Percentiles rank a stretch among this genome's conserved stretches.
phyloP scores from a whole-genome alignment of 1,284 basidiomycete species.

The Ustilago vetiveriae region DNA sequence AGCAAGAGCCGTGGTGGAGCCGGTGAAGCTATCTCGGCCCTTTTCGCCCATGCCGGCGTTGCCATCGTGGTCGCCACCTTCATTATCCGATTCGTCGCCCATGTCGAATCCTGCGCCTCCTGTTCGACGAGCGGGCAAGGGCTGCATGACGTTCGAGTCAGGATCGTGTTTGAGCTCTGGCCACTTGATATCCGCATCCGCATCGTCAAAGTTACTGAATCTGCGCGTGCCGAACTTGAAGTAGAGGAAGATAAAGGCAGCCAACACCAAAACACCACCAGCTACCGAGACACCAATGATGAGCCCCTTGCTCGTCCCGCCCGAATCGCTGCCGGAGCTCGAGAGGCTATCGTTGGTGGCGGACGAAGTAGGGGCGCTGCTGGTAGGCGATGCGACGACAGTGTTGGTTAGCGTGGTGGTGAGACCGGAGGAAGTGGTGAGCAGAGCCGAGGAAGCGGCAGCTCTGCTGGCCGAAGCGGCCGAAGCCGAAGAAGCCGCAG shows the following conservation, averaged over 20 bases:
- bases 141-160: slow-evolving; percentile 56
- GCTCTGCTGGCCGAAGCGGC: slow-evolving; percentile 24
- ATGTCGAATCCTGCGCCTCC: slow-evolving; percentile 66
- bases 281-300: slow-evolving; percentile 63
- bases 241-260: slow-evolving; percentile 54
- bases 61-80: slow-evolving; percentile 27
- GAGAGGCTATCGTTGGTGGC: slow-evolving; percentile 5
- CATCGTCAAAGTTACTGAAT: slow-evolving; percentile 50
- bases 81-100: slow-evolving; percentile 61
- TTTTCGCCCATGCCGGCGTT: slow-evolving; percentile 19
- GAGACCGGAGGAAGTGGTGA: slow-evolving; percentile 25
- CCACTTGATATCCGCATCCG: slow-evolving; percentile 64
- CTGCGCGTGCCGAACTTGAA: slow-evolving; percentile 59
- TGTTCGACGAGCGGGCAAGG: slow-evolving; percentile 60
- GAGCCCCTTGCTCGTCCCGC: slow-evolving; percentile 46
- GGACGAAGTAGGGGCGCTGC: slow-evolving; percentile 6
- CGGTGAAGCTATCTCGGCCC: slow-evolving; percentile 43
- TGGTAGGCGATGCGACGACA: slow-evolving; percentile 18
- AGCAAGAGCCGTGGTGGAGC: slow-evolving; percentile 42
- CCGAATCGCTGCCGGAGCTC: slow-evolving; percentile 7
- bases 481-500: slow-evolving; percentile 21
- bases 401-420: slow-evolving; percentile 32
- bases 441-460: slow-evolving; percentile 13
- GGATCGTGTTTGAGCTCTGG: slow-evolving; percentile 63
- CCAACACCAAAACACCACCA: slow-evolving; percentile 59